Base-by-base conservation (phyloP, 495 filamentous ascomycete species). In the Tuber indicum region DNA sequence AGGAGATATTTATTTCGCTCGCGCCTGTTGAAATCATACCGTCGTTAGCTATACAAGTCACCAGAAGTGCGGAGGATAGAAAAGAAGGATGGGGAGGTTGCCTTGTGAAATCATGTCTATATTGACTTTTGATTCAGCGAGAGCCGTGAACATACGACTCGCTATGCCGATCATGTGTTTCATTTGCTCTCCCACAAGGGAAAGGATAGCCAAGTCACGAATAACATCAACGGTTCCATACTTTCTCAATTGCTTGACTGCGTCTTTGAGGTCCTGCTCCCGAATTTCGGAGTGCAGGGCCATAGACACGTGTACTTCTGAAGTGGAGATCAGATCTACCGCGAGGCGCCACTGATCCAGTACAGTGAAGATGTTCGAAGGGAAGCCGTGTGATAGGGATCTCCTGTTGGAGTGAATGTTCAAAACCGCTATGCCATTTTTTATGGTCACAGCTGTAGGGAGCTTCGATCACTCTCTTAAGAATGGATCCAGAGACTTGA, bases 61-160 rank as follows among this genome's bases (percentile, higher is more conserved):
- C 1, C 71, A 70, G 23, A 70, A 70, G 70, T 75, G 43, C 70
- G 79, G 75, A 62, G 58, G 14, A 17, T 21, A 7, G 43, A 5
- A 19, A 10, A 46, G 3, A 26, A 19, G 26, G 21, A 19, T 17
- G 66, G 41, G 3, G 23, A 0, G 0, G 9, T 17, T 87, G 95
- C 94, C 94, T 88, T 97, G 94, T 39, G 92, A 95, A 77, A 98
- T 98, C 94, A 98, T 97, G 86, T 98, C 94, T 80, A 98, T 94
- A 85, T 98, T 98, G 75, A 98, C 89, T 81, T 91, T 91, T 83
- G 93, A 89, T 82, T 97, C 93, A 45, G 96, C 96, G 39, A 98
- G 86, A 4, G 94, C 96, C 39, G 90, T 91, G 83, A 97, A 97
- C 91, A 97, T 97, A 72, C 88, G 89, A n/a, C 96, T 95, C 0